A percentile compares a stretch with the other conserved stretches of the same genome.
Evolutionary conservation across 2,329 filamentous ascomycete genomes (phyloP).

Genomic region (Pyrenophora seminiperda): DNA sequence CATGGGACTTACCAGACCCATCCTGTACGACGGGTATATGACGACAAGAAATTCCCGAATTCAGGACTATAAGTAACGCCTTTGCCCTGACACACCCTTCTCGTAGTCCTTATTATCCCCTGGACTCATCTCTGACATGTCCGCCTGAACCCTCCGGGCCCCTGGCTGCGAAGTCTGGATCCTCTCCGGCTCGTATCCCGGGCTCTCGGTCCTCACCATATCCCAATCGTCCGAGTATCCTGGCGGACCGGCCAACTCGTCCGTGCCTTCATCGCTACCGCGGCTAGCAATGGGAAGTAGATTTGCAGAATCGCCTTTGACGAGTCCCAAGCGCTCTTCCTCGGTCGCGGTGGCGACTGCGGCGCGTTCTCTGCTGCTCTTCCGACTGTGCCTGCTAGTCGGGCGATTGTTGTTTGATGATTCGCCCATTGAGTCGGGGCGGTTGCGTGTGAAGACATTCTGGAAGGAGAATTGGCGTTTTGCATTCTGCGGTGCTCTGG

Average conservation of each 20-base stretch:
- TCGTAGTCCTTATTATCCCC: slow-evolving; percentile 15
- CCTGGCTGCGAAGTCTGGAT: not conserved
- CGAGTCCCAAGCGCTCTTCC: slow-evolving; percentile 80
- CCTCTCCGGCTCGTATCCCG: slow-evolving; percentile 15
- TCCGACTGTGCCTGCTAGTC: slow-evolving; percentile 35
- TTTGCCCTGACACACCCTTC: not conserved
- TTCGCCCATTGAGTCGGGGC: slow-evolving; percentile 35
- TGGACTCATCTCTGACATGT: slow-evolving; percentile 7
- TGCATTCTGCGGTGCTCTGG: slow-evolving; percentile 59
- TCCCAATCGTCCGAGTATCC: slow-evolving; percentile 24
- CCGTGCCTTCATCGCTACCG: slow-evolving; percentile 16
- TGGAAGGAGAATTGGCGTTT: slow-evolving; percentile 92
- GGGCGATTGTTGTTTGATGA: slow-evolving; percentile 28
- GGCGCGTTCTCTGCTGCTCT: slow-evolving; percentile 42
- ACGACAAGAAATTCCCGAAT: not conserved
- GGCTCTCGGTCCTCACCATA: slow-evolving; percentile 16
- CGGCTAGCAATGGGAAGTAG: slow-evolving; percentile 37
- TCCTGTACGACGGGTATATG: too few relatives aligned
- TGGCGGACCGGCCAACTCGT: slow-evolving; percentile 17
- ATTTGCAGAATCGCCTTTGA: slow-evolving; percentile 68
- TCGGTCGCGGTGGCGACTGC: slow-evolving; percentile 66
- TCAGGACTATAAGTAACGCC: not conserved
- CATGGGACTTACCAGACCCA: too few relatives aligned
- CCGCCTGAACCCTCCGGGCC: slow-evolving; percentile 15
- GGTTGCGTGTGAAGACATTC: slow-evolving; percentile 71